Conservation (phyloP, 164 flowering plant genomes). For the Umbellularia californica region DNA sequence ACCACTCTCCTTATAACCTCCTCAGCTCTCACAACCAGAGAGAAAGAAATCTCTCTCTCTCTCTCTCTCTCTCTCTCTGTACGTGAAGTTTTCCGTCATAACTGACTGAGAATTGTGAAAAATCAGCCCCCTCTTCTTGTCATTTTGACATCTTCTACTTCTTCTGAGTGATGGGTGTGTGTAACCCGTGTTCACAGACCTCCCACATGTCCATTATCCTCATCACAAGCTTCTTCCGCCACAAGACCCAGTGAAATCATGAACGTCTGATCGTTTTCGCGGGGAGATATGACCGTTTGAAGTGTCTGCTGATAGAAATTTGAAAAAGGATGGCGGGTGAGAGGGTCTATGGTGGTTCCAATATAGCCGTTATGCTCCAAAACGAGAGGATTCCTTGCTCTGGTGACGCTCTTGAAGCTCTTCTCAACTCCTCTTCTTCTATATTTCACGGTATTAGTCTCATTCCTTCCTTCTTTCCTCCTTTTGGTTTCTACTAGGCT, state of each 20-base stretch:
- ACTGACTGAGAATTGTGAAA: constrained; percentile 2
- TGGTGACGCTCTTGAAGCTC: constrained; percentile 38
- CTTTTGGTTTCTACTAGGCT: neutral
- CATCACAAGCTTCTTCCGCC: constrained; percentile 96
- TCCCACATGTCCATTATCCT: constrained; percentile 78
- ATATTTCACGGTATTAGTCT: constrained; percentile 36
- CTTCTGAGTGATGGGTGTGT: constrained; percentile 65
- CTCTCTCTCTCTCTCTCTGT: constrained; percentile 7
- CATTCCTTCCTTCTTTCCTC: neutral
- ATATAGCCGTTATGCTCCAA: constrained; percentile 30
- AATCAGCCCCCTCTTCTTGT: neutral
- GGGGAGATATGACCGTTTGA: constrained; percentile 1
- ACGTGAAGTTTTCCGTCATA: constrained; percentile 1
- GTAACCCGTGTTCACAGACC: constrained; percentile 59
- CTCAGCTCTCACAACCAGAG: neutral
- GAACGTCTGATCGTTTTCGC: neutral
- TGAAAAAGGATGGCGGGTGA: constrained; percentile 40
- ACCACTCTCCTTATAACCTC: constrained; percentile 1
- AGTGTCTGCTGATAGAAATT: neutral
- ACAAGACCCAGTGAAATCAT: constrained; percentile 25
- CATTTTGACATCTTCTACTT: constrained; percentile 2
- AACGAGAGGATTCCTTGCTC: constrained; percentile 32
- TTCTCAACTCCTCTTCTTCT: constrained; percentile 49
- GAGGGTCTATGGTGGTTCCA: constrained; percentile 30
- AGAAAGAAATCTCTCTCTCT: constrained; percentile 2